A percentile compares a stretch with the other conserved stretches of the same genome.
phyloP scores from a whole-genome alignment of 2,329 filamentous ascomycete genomes.

The Gnomoniopsis sp. region DNA sequence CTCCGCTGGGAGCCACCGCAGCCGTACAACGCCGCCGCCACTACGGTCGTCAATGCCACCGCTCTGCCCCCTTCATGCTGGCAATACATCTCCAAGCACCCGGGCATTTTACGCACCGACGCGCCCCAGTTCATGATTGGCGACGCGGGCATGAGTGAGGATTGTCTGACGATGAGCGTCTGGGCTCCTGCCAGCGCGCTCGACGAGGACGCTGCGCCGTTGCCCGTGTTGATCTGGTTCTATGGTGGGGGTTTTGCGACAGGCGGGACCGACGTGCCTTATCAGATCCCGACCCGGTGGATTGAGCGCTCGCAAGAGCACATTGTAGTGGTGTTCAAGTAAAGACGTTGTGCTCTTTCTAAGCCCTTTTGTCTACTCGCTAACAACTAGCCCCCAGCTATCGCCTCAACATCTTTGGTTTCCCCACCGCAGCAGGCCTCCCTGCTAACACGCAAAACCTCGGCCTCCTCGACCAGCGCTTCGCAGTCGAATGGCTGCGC shows the following conservation, averaged over 20 bases:
- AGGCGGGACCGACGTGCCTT: slow-evolving; percentile 26
- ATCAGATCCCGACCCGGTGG: slow-evolving; percentile 26
- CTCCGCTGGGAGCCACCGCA: slow-evolving; percentile 26
- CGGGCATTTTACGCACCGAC: slow-evolving; percentile 9
- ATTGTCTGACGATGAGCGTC: slow-evolving; percentile 24
- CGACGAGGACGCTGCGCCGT: neutral
- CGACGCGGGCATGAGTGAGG: slow-evolving; percentile 20
- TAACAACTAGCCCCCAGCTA: too few relatives aligned
- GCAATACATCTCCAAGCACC: slow-evolving; percentile 20
- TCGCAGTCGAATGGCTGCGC: slow-evolving; percentile 48
- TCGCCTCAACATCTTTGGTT: slow-evolving; percentile 29
- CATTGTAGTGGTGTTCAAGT: slow-evolving; percentile 29
- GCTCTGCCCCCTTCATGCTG: slow-evolving; percentile 21
- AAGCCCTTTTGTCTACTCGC: too few relatives aligned
- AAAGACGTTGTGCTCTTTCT: too few relatives aligned
- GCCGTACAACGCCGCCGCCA: slow-evolving; percentile 14
- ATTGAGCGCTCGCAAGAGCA: slow-evolving; percentile 26
- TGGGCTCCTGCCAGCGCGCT: slow-evolving; percentile 18
- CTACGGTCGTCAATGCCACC: slow-evolving; percentile 18
- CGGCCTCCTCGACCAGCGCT: slow-evolving; percentile 51
- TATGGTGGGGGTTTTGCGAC: slow-evolving; percentile 27
- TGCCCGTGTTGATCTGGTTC: slow-evolving; percentile 23
- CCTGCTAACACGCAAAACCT: slow-evolving; percentile 35
- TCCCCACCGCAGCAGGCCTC: slow-evolving; percentile 27
- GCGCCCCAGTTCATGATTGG: slow-evolving; percentile 25